Percentiles rank a stretch among this genome's conserved stretches.
phyloP scores from a whole-genome alignment of 2,329 filamentous ascomycete genomes.

The Colletotrichum sp. region DNA sequence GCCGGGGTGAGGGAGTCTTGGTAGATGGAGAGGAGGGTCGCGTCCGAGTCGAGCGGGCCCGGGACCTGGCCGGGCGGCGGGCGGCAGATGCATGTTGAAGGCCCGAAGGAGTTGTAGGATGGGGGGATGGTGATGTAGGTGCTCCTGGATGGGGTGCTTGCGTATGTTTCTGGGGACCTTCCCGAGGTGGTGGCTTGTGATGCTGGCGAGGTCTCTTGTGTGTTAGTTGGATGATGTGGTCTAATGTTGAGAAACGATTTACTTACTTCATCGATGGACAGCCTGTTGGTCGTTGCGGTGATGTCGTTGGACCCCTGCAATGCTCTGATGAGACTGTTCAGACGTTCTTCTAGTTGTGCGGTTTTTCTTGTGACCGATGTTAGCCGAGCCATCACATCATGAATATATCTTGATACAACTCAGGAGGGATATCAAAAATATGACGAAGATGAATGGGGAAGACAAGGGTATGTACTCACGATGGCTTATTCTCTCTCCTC shows the following conservation, averaged over 20 bases:
- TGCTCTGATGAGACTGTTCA: conserved; percentile 54
- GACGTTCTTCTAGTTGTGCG: conserved; percentile 52
- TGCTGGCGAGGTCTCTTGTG: neutral
- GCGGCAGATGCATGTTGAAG: conserved; percentile 52
- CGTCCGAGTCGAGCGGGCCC: conserved; percentile 48
- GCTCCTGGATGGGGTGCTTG: neutral
- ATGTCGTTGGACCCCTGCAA: conserved; percentile 48
- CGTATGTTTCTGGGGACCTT: neutral
- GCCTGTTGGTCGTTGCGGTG: neutral
- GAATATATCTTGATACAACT: neutral
- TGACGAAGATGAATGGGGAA: accelerated
- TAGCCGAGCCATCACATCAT: neutral
- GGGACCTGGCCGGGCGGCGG: conserved; percentile 42
- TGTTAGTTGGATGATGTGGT: neutral
- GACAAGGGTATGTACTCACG: conserved; percentile 41
- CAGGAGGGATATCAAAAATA: neutral
- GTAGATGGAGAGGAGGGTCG: conserved; percentile 49
- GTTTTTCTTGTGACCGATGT: conserved; percentile 43
- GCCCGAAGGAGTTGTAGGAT: conserved; percentile 50
- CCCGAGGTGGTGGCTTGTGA: neutral
- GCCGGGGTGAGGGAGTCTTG: conserved; percentile 44
- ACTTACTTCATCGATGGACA: neutral
- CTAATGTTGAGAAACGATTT: accelerated
- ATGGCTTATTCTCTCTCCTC: conserved; percentile 54
- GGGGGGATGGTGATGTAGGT: conserved; percentile 38